Evolutionary conservation across 2,329 filamentous ascomycete species (phyloP), one percentile per base, ranked within the genome.

Genomic region (Cercospora sp.): DNA sequence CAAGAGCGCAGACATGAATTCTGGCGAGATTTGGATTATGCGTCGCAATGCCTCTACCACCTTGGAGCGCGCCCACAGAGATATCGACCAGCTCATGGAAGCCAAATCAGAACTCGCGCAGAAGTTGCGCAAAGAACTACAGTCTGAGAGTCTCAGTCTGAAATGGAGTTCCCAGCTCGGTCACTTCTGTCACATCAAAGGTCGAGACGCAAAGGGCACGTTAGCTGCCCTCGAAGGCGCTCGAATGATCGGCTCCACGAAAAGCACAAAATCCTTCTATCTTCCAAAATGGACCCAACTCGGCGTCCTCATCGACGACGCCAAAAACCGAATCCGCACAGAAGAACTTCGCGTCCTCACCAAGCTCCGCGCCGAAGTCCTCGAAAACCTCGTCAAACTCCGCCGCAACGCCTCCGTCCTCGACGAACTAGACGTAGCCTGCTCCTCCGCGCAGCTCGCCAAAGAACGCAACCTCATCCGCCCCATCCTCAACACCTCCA

Each of bases 371-470:
- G 87, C 89, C 69, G 84, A 87, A 61, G 93, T 97, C 0, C 89
- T 98, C 3, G 81, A 87, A 58, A 94, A 94, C 74, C 86, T 99
- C 3, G 88, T 97, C 70, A 92, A 90, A 75, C 87, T 99, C 13
- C 90, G 95, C 5, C 91, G 91, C 66, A 98, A 97, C 79, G 94
- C 94, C 10, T 86, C 88, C n/a, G 91, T 97, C 0, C 87, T 99
- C 21, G 94, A 98, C 78, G 94, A 97, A 79, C 87, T 99, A 8
- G 95, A 99, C 80, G 91, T 99, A 43, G 88, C 91, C 2, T 92
- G 92, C 65, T 93, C 93, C 0, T 97, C 97, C 76, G 93, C 95
- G 2, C 85, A 84, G 4, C 85, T 98, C 2, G 94, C 95, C 1
- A 79, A 84, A 26, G 91, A 97, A 77, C 89, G 92, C 70, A 82